Base-by-base conservation (phyloP, 1,284 basidiomycete genomes). In the Moesziomyces parantarcticus region DNA sequence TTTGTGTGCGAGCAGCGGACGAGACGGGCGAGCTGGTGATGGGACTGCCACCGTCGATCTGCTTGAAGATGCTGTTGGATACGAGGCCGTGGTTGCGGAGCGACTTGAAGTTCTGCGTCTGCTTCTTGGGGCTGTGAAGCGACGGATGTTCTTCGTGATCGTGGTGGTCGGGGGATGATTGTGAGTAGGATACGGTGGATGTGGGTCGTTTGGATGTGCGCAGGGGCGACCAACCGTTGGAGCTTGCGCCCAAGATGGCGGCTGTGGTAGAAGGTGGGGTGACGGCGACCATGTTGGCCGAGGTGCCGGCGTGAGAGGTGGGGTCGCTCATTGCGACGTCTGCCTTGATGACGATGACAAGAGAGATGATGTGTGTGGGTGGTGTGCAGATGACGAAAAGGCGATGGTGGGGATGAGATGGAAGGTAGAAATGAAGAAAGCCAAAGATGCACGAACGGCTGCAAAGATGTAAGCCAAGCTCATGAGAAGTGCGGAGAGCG, bases 61-160 rank as follows among this genome's bases (percentile, higher is more conserved):
- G 58, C 43, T 76, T 71, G 34, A 81, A 81, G 58, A 79, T 75
- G 70, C 76, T 78, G 50, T 81, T 81, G 52, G 69, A 75, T 22
- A 81, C 79, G 23, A 80, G 68, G 5, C 71, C 75, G 40, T 80
- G 77, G n/a, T 47, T 60, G 29, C 76, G 71, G 42, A 81, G 71
- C 20, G 59, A 47, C 40, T 71, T 66, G 61, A 76, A 77, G 46
- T 75, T 72, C 26, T 66, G 67, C 3, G 62, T 72, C 20, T 58
- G 59, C 56, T 67, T 71, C 22, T 58, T 64, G 4, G 76, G 76
- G 44, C 69, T 76, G 18, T 62, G 56, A 25, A 59, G 50, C 14
- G 69, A 71, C 29, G 69, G 63, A 40, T 74, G 75, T 36, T 70
- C 58, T 40, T 60, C 61, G 50, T 32, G 47, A n/a, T 11, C 16